Conservation (phyloP, 129 eudicot genomes). For the Ambrosia trifida region DNA sequence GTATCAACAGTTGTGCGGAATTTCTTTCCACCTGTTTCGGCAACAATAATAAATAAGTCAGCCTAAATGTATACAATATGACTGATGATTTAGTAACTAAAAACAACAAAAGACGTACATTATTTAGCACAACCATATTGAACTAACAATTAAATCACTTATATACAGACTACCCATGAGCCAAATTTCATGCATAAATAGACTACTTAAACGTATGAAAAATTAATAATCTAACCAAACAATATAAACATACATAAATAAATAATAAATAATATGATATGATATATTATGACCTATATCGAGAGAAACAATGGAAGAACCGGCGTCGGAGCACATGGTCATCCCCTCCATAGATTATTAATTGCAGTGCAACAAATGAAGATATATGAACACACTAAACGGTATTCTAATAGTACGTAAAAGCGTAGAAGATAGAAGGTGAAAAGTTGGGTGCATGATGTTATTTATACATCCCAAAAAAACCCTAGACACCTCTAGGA, state of each 20-base stretch:
- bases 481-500: too few species aligned
- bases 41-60: slow-evolving; percentile 1
- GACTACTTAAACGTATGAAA: background rate
- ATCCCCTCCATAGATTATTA: background rate
- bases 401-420: too few species aligned
- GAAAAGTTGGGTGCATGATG: too few species aligned
- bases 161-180: background rate
- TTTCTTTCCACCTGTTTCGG: slow-evolving; percentile 69
- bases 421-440: background rate
- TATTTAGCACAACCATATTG: too few species aligned
- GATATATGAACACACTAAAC: background rate
- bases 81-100: too few species aligned
- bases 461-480: too few species aligned
- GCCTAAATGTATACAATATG: too few species aligned
- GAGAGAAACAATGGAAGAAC: slow-evolving; percentile 64
- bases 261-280: background rate
- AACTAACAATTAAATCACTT: background rate
- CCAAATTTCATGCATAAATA: too few species aligned
- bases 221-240: background rate
- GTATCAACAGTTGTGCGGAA: slow-evolving; percentile 85
- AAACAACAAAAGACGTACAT: too few species aligned
- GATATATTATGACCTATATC: slow-evolving; percentile 48
- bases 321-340: slow-evolving; percentile 39
- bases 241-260: background rate
- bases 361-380: slow-evolving; percentile 11